Evolutionary conservation across 768 basidiomycete species (phyloP).

Genomic region (Amanita polypyramis): DNA sequence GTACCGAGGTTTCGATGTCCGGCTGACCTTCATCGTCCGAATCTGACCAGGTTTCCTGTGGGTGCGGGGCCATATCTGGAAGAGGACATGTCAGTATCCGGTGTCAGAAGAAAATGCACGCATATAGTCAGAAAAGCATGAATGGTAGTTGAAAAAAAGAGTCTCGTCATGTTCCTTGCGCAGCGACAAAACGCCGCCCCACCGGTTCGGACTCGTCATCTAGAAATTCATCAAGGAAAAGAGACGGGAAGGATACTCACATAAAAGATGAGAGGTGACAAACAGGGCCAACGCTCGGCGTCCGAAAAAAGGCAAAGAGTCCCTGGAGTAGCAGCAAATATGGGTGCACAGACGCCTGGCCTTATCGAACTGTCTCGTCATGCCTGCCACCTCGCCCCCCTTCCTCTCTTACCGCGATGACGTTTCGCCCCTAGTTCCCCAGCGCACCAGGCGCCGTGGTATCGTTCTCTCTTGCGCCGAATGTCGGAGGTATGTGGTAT

Average conservation of each 20-base stretch:
- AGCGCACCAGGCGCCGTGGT: conserved; percentile 38
- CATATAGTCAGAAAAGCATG: conserved; percentile 74
- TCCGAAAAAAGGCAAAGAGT: not conserved
- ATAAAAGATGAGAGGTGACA: not conserved
- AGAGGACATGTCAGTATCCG: conserved; percentile 12
- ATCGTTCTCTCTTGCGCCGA: conserved; percentile 57
- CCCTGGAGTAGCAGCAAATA: conserved; percentile 5
- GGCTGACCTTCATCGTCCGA: conserved; percentile 55
- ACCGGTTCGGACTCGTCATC: conserved; percentile 76
- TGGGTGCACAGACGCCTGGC: not conserved
- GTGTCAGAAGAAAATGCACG: conserved; percentile 10
- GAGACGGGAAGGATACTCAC: conserved; percentile 12
- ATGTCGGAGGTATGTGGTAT: conserved; percentile 43
- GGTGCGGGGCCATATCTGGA: conserved; percentile 35
- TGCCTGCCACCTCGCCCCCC: conserved; percentile 11
- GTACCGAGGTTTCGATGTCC: conserved; percentile 59
- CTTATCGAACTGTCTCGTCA: not conserved
- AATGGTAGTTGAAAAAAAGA: conserved; percentile 65
- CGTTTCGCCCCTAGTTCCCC: conserved; percentile 22
- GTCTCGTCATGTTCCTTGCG: conserved; percentile 49
- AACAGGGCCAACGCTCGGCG: not conserved
- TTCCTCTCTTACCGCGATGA: conserved; percentile 17
- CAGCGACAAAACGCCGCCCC: conserved; percentile 49
- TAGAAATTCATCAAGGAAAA: conserved; percentile 31
- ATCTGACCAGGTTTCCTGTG: conserved; percentile 81